Percentiles rank a stretch among this genome's conserved stretches.
These are phyloP conservation scores for Paramecium sonneborni DNA, from an alignment of 73 alveolate genomes.

Conservation along the genomic window DNA sequence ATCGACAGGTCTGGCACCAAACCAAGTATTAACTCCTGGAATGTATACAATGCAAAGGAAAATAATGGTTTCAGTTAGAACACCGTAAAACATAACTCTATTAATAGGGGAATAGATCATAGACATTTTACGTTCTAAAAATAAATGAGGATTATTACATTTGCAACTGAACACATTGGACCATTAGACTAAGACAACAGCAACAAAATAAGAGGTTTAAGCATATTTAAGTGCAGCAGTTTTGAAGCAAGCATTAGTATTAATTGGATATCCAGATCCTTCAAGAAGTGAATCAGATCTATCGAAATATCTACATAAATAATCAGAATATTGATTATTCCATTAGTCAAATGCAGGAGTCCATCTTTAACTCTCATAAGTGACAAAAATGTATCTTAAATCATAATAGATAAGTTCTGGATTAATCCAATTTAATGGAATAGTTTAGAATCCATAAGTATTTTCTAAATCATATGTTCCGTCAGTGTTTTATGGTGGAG, in stretches of 20 bases:
- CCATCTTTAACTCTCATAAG: neutral
- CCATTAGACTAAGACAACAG: constrained; percentile 41
- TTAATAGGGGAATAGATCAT: neutral
- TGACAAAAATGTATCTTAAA: constrained; percentile 47
- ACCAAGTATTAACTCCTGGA: constrained; percentile 61
- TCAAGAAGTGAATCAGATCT: constrained; percentile 32
- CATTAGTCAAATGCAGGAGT: neutral
- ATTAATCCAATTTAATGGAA: constrained; percentile 50
- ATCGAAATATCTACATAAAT: constrained; percentile 41
- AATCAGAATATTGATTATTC: constrained; percentile 5
- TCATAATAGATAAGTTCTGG: constrained; percentile 46
- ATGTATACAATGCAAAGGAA: constrained; percentile 43
- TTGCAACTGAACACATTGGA: constrained; percentile 57
- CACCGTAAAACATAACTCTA: constrained; percentile 56
- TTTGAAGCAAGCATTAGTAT: constrained; percentile 58
- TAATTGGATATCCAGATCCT: constrained; percentile 36
- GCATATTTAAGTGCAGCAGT: constrained; percentile 63
- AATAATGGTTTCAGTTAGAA: neutral
- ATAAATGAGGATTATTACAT: neutral
- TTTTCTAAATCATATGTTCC: neutral
- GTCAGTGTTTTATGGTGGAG: neutral
- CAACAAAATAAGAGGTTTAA: constrained; percentile 48
- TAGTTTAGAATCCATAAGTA: neutral
- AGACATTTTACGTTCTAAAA: constrained; percentile 56
- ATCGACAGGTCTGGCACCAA: constrained; percentile 69